phyloP scores from a whole-genome alignment of 163 green algal genomes.

The Chloroidium sp. region DNA sequence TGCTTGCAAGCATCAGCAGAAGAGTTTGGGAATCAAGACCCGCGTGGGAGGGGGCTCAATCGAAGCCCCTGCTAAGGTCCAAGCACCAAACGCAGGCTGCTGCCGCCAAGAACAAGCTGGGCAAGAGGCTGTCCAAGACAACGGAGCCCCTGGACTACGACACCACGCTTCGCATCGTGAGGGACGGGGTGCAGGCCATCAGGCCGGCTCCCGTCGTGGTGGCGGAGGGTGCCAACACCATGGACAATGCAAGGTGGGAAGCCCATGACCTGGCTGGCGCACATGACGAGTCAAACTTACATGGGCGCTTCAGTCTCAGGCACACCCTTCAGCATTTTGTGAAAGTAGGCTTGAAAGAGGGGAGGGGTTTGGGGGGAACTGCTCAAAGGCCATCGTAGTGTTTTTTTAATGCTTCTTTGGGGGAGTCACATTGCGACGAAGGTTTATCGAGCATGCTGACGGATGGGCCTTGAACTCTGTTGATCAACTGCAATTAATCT shows the following conservation, averaged over 20 bases:
- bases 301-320: neutral
- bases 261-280: too few species aligned
- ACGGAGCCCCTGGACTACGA: slow-evolving; percentile 57
- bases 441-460: too few species aligned
- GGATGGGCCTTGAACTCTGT: too few species aligned
- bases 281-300: neutral
- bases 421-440: too few species aligned
- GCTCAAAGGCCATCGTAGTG: too few species aligned
- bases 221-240: slow-evolving; percentile 78
- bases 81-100: slow-evolving; percentile 7
- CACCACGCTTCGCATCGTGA: slow-evolving; percentile 46
- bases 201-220: slow-evolving; percentile 45
- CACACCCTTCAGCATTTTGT: neutral
- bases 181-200: slow-evolving; percentile 29
- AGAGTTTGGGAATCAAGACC: too few species aligned
- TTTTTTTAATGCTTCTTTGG: too few species aligned
- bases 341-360: too few species aligned
- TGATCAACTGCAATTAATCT: too few species aligned
- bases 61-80: neutral
- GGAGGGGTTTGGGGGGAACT: too few species aligned
- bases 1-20: too few species aligned
- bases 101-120: slow-evolving; percentile 41
- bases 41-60: too few species aligned
- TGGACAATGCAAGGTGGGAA: slow-evolving; percentile 57
- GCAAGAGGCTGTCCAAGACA: slow-evolving; percentile 14